Conservation (phyloP, 2,329 filamentous ascomycete species). For the Graphilbum ipis-grandicollis region DNA sequence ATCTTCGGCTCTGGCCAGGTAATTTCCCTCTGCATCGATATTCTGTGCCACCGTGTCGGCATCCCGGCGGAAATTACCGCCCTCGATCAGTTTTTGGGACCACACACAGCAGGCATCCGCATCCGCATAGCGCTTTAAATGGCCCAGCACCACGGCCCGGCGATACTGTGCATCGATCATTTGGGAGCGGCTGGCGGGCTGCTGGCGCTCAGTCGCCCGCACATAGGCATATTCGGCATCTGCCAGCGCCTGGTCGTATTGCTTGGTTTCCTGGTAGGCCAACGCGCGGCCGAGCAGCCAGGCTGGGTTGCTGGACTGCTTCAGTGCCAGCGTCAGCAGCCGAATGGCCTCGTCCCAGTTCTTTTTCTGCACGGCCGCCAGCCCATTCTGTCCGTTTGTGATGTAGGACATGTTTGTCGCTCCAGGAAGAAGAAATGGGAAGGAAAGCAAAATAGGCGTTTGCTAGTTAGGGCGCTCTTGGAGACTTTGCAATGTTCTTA, state of each 20-base stretch:
- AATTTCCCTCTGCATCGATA: slow-evolving; percentile 29
- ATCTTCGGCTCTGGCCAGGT: slow-evolving; percentile 22
- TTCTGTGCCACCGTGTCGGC: slow-evolving; percentile 19
- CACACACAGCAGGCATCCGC: slow-evolving; percentile 53
- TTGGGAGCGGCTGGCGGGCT: slow-evolving; percentile 38
- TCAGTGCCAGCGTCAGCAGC: slow-evolving; percentile 50
- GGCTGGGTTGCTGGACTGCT: slow-evolving; percentile 46
- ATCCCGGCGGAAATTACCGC: slow-evolving; percentile 17
- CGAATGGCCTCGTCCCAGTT: slow-evolving; percentile 52
- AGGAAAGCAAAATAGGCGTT: too few relatives aligned
- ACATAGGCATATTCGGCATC: slow-evolving; percentile 53
- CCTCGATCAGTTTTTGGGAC: slow-evolving; percentile 25
- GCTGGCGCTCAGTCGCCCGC: slow-evolving; percentile 47
- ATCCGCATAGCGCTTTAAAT: slow-evolving; percentile 55
- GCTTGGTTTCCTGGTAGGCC: slow-evolving; percentile 49
- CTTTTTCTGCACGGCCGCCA: slow-evolving; percentile 43
- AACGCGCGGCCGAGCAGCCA: slow-evolving; percentile 76
- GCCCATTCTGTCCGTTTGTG: slow-evolving; percentile 38
- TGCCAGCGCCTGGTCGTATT: slow-evolving; percentile 45
- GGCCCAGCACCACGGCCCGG: slow-evolving; percentile 56
- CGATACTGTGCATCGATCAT: slow-evolving; percentile 73
- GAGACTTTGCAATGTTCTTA: too few relatives aligned
- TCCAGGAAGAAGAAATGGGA: too few relatives aligned
- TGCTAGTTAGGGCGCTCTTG: too few relatives aligned
- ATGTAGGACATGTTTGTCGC: slow-evolving; percentile 36